Base-by-base conservation (phyloP, 257 asterid genomes). In the Voacanga thouarsii region DNA sequence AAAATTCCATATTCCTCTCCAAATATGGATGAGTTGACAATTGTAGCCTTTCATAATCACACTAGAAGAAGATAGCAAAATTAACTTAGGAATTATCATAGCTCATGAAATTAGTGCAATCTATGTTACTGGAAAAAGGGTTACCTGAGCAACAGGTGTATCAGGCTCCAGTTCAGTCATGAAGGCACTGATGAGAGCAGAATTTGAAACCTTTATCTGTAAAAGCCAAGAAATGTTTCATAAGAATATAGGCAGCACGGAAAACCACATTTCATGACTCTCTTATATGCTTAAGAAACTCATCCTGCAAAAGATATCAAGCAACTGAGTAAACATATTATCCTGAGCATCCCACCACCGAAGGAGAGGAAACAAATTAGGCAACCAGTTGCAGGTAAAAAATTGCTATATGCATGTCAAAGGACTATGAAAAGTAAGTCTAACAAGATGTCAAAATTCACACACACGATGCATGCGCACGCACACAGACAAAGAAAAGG, bases 121-220 rank as follows among this genome's bases (percentile, higher is more conserved):
- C 30, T 14, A 30, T 18, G 12, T 49, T 15, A 57, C 39, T 1
- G 12, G 16, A 71, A n/a, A 59, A 47, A 30, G 16, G 68, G 64
- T 71, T 84, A 95, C 99, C 94, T 89, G 97, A 60, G 83, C 85
- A 83, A 93, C 96, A 47, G 96, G 98, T 68, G 97, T 84, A 75
- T 96, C 99, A 15, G 97, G 86, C 84, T 96, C 94, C 77, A 93
- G 87, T 76, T 92, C 97, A 60, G 98, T 89, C 99, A 96, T 96
- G 79, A 96, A 93, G 80, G 99, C 99, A 78, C 96, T 92, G 80
- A 93, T 85, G 73, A 93, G 93, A 82, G 99, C 98, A 81, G 99
- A 96, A 83, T 96, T 96, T 79, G 99, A 96, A 82, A 96, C 98
- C 87, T 96, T 96, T 60, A 93, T 93, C 99, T 94, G 96, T 75